Percentiles rank a stretch among this genome's conserved stretches.
Evolutionary conservation across 371 early-diverging fungal species (phyloP).

Genomic region (Coemansia sp.): DNA sequence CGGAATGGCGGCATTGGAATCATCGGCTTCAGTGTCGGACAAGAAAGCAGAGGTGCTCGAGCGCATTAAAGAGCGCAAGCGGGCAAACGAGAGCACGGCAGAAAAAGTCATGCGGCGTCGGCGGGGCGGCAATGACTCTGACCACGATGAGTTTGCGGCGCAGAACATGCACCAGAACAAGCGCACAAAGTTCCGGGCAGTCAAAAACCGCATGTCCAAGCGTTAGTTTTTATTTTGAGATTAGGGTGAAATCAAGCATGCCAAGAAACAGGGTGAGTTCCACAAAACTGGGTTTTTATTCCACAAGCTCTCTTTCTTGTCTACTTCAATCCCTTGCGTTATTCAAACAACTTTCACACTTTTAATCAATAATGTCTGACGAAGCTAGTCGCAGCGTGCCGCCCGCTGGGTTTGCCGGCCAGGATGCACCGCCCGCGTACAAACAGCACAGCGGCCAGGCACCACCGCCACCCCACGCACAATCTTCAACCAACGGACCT

Average conservation of each 20-base stretch:
- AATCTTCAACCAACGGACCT: background rate
- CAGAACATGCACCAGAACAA: background rate
- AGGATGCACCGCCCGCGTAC: background rate
- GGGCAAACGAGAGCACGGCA: constrained; percentile 42
- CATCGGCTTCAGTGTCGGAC: constrained; percentile 10
- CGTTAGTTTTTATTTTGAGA: constrained; percentile 3
- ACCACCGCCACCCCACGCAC: background rate
- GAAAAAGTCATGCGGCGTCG: constrained; percentile 32
- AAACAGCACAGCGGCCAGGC: constrained; percentile 1
- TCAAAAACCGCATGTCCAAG: constrained; percentile 1
- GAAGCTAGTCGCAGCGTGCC: background rate
- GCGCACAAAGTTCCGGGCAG: constrained; percentile 1
- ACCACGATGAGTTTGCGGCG: background rate
- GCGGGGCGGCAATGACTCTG: background rate
- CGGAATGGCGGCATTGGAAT: constrained; percentile 53
- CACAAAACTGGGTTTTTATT: constrained; percentile 24
- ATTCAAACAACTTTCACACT: too few relatives aligned
- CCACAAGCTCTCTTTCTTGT: constrained; percentile 21
- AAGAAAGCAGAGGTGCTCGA: constrained; percentile 36
- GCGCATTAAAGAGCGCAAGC: constrained; percentile 22
- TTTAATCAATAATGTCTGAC: too few relatives aligned
- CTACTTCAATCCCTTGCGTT: background rate
- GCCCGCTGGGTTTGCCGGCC: background rate
- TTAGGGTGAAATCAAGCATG: too few relatives aligned
- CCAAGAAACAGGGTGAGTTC: background rate